phyloP scores from a whole-genome alignment of 495 filamentous ascomycete species.

The Cercophora samala region DNA sequence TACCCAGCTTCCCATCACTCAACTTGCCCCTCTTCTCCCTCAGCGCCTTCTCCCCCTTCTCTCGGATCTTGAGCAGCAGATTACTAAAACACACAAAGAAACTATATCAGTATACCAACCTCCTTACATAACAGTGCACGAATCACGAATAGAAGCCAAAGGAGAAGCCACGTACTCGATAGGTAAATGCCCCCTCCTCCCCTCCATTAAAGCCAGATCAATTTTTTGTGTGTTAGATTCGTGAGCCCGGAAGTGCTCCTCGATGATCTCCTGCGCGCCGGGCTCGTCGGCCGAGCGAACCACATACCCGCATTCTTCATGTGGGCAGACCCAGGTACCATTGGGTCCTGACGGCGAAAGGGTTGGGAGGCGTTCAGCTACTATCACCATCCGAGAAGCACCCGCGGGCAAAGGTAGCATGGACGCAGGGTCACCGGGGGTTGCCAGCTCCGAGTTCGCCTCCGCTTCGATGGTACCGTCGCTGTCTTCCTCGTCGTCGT shows the following conservation, averaged over 20 bases:
- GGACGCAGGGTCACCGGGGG: constrained; percentile 3
- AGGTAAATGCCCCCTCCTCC: constrained; percentile 50
- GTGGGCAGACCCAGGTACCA: constrained; percentile 67
- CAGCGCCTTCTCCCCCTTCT: not conserved
- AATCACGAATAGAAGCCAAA: constrained; percentile 12
- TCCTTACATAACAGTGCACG: not conserved
- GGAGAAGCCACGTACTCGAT: constrained; percentile 51
- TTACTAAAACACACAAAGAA: not conserved
- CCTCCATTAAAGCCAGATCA: constrained; percentile 50
- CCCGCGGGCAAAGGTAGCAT: constrained; percentile 20
- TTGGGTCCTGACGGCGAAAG: constrained; percentile 51
- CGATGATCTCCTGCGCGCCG: constrained; percentile 57
- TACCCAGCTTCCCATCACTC: not conserved
- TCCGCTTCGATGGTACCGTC: constrained; percentile 44
- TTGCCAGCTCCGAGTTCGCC: constrained; percentile 15
- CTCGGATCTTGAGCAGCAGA: not conserved
- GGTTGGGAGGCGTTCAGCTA: constrained; percentile 45
- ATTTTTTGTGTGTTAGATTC: constrained; percentile 59
- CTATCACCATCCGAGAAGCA: constrained; percentile 38
- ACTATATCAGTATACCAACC: not conserved
- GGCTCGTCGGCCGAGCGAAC: constrained; percentile 57
- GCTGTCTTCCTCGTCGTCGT: constrained; percentile 31
- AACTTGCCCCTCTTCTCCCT: not conserved
- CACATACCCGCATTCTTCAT: constrained; percentile 62
- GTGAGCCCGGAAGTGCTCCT: constrained; percentile 63